Evolutionary conservation across 2,329 filamentous ascomycete species (phyloP), one percentile per base, ranked within the genome.

Genomic region (Ascochyta fabae): DNA sequence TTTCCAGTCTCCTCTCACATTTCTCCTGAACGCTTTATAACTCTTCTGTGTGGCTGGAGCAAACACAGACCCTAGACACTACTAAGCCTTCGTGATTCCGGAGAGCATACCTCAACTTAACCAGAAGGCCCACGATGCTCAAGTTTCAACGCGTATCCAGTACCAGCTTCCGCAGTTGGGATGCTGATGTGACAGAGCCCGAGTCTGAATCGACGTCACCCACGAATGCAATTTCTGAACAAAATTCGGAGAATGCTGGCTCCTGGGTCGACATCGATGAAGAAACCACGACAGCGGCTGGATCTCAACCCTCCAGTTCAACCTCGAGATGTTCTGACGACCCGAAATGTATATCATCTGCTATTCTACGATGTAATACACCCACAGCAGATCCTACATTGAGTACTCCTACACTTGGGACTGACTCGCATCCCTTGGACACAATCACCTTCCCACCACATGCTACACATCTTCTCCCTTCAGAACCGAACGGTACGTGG

Each of bases 401-500:
- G 13, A 38, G 16, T 13, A n/a, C 29, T 12, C 24, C 24, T 8
- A 19, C 10, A 27, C 4, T 24, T 13, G 13, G 6, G 2, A 24
- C 13, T 19, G 44, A 45, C 2, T 39, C 23, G 36, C 23, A 50
- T 22, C 6, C 8, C 6, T 43, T 58, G 12, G 58, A 59, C 12
- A 49, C 48, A n/a, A 26, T 38, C n/a, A 51, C 57, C 10, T 65
- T 66, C 31, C 56, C 59, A 0, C 8, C 26, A 1, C 24, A 58
- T 10, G 40, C 46, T 12, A 22, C 38, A 1, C 38, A 61, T 38
- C 34, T 59, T 7, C 48, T 62, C 3, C 61, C 56, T 9, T 59
- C 47, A 6, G 48, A 58, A 12, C 38, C 23, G 12, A 64, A 62
- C 19, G 60, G 61, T 4, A 62, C 48, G 9, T 55, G 41, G 49